Percentiles rank a stretch among this genome's conserved stretches.
Evolutionary conservation across 2,329 filamentous ascomycete genomes (phyloP).

Genomic region (Claviceps quebecensis): DNA sequence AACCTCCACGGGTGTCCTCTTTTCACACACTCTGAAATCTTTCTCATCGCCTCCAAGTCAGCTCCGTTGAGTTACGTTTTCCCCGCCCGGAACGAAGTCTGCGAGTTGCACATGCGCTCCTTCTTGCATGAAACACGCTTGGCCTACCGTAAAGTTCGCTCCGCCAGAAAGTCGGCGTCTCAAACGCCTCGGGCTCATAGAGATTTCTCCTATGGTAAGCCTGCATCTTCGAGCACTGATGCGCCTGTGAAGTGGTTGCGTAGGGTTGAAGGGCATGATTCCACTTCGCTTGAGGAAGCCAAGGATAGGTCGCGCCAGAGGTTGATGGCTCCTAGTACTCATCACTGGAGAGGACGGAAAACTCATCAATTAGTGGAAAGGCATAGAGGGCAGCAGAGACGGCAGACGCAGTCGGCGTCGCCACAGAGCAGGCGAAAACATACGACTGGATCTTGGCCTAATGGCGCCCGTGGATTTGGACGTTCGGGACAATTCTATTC

Average conservation of each 20-base stretch:
- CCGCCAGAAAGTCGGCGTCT: background rate
- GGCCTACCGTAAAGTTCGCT: background rate
- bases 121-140: background rate
- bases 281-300: background rate
- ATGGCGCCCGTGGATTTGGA: too few species aligned
- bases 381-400: background rate
- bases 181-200: background rate
- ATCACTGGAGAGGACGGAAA: background rate
- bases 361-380: background rate
- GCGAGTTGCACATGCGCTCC: background rate
- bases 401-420: too few species aligned
- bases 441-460: too few species aligned
- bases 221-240: background rate
- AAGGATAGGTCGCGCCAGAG: background rate
- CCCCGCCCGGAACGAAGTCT: background rate
- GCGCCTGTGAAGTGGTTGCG: background rate
- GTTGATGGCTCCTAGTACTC: too few species aligned
- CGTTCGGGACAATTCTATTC: too few species aligned
- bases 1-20: background rate
- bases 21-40: background rate
- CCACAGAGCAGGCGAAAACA: too few species aligned
- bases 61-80: background rate
- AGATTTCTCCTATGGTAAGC: background rate
- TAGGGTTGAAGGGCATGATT: background rate
- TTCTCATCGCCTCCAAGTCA: background rate